Evolutionary conservation across 2,329 filamentous ascomycete genomes (phyloP).

Genomic region (Thermoascus crustaceus): DNA sequence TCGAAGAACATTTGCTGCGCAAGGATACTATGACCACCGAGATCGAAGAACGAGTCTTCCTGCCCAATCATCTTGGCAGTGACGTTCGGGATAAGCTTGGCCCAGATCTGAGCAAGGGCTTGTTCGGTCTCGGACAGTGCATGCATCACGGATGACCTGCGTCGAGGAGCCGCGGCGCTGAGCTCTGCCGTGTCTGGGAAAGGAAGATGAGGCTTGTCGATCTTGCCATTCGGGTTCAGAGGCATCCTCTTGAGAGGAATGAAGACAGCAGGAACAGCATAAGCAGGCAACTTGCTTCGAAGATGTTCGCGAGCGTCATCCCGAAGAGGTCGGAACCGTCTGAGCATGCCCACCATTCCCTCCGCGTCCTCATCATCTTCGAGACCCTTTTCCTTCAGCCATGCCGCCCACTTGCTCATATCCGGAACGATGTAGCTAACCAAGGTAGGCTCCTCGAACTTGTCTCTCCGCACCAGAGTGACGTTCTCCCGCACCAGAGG

Average conservation of each 20-base stretch:
- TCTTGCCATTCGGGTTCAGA: slow-evolving; percentile 78
- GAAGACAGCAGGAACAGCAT: slow-evolving; percentile 67
- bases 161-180: slow-evolving; percentile 46
- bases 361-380: slow-evolving; percentile 45
- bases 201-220: slow-evolving; percentile 69
- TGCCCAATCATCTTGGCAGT: slow-evolving; percentile 59
- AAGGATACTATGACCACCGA: slow-evolving; percentile 72
- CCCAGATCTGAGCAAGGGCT: slow-evolving; percentile 64
- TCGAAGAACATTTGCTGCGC: slow-evolving; percentile 73
- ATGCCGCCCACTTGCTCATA: slow-evolving; percentile 62
- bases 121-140: slow-evolving; percentile 52
- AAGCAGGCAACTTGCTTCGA: slow-evolving; percentile 62
- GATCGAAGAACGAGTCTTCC: slow-evolving; percentile 64
- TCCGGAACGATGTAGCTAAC: slow-evolving; percentile 90
- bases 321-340: slow-evolving; percentile 53
- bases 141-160: slow-evolving; percentile 42
- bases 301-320: slow-evolving; percentile 59
- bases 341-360: slow-evolving; percentile 48
- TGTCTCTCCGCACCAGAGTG: slow-evolving; percentile 75
- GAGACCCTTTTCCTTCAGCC: slow-evolving; percentile 49
- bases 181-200: slow-evolving; percentile 69
- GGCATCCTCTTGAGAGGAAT: slow-evolving; percentile 66
- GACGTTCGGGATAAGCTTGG: slow-evolving; percentile 57
- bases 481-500: slow-evolving; percentile 74
- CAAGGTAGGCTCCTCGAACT: slow-evolving; percentile 74